A percentile compares a stretch with the other conserved stretches of the same genome.
Evolutionary conservation across 2,329 filamentous ascomycete genomes (phyloP).

Genomic region (Trichothecium roseum): DNA sequence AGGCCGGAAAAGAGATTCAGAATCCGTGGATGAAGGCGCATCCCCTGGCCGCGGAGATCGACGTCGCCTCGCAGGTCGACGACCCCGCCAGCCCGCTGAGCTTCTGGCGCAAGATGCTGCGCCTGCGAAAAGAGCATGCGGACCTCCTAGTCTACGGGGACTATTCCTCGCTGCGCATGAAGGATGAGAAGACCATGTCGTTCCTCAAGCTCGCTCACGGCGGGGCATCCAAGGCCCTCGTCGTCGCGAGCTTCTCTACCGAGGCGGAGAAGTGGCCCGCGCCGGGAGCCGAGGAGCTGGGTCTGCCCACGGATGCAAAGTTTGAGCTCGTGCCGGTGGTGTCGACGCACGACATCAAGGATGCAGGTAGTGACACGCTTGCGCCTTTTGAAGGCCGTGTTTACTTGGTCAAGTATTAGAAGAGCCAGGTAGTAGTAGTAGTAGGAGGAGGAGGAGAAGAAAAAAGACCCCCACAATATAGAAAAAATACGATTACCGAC

Average conservation of each 20-base stretch:
- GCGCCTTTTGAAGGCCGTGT: conserved; percentile 20
- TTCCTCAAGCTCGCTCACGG: conserved; percentile 16
- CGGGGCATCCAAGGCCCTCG: conserved; percentile 12
- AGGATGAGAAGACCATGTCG: conserved; percentile 10
- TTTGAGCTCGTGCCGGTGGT: conserved; percentile 14
- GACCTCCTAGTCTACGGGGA: conserved; percentile 24
- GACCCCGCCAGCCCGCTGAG: conserved; percentile 6
- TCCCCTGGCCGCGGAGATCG: conserved; percentile 5
- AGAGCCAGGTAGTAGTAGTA: too few species aligned
- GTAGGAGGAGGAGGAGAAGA: too few species aligned
- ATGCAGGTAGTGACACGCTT: conserved; percentile 7
- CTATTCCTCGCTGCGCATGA: conserved; percentile 14
- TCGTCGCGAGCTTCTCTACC: conserved; percentile 21
- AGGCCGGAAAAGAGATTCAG: conserved; percentile 3
- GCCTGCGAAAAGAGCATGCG: conserved; percentile 18
- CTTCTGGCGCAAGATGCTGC: conserved; percentile 20
- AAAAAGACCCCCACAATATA: too few species aligned
- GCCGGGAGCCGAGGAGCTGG: conserved; percentile 13
- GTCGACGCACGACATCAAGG: conserved; percentile 15
- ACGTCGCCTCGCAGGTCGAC: conserved; percentile 5
- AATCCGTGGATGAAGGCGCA: conserved; percentile 8
- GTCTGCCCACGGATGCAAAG: conserved; percentile 1
- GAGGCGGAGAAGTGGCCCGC: conserved; percentile 15
- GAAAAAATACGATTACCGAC: too few species aligned
- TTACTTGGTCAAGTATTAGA: conserved; percentile 11